Evolutionary conservation across 192 early-diverging fungal genomes (phyloP).

Genomic region (Powellomyces hirtus): DNA sequence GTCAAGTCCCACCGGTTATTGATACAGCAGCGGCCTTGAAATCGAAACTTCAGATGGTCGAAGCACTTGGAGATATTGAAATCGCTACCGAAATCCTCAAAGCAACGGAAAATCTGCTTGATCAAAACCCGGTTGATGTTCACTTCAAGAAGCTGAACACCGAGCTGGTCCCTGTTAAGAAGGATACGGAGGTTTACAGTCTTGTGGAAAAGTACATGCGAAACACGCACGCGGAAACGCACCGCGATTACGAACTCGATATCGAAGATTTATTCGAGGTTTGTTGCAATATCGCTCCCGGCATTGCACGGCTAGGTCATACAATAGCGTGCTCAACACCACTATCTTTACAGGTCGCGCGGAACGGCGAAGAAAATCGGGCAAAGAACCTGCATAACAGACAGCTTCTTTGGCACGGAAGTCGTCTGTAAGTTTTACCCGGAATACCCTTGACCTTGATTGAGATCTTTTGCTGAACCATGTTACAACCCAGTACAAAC

Average conservation of each 20-base stretch:
- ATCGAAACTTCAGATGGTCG: conserved; percentile 27
- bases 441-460: too few relatives aligned
- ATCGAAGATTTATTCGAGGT: conserved; percentile 44
- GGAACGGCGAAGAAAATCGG: conserved; percentile 55
- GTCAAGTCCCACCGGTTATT: too few relatives aligned
- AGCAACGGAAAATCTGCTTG: conserved; percentile 28
- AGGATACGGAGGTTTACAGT: conserved; percentile 49
- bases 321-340: not conserved
- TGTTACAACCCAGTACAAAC: conserved; percentile 64
- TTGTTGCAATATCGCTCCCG: not conserved
- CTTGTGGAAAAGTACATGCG: conserved; percentile 58
- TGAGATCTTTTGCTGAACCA: too few relatives aligned
- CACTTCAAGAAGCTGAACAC: conserved; percentile 59
- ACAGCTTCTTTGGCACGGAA: conserved; percentile 80
- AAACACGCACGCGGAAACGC: conserved; percentile 68
- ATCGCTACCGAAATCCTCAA: conserved; percentile 32
- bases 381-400: conserved; percentile 57
- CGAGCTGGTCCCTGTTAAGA: conserved; percentile 53
- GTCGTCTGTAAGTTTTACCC: conserved; percentile 41
- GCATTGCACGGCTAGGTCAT: too few relatives aligned
- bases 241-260: conserved; percentile 40
- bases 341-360: conserved; percentile 49
- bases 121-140: conserved; percentile 58
- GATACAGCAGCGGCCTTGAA: conserved; percentile 47
- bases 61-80: conserved; percentile 27